Base-by-base conservation (phyloP, 2,329 filamentous ascomycete genomes). In the Talaromyces sp. region DNA sequence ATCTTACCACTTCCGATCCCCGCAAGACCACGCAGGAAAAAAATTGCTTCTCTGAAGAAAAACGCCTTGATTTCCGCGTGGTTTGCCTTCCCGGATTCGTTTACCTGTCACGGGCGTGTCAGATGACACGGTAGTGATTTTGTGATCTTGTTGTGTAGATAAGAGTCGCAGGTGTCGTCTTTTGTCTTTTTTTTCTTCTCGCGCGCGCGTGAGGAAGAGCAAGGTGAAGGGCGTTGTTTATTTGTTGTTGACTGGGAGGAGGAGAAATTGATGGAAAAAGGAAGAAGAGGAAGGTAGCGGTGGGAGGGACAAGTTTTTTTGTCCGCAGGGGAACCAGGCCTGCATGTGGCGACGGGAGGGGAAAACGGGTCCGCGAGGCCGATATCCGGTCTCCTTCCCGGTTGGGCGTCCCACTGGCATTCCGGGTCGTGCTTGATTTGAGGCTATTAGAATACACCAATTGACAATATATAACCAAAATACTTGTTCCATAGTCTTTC, bases 1-100 rank as follows among this genome's bases (percentile, higher is more conserved):
- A 70, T 79, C 82, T 84, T 84, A 84, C 81, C 75, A 69, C 73
- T 69, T 70, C 70, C 69, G 54, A 27, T 61, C 58, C 60, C 57
- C 58, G 55, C 57, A 60, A 56, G 32, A 51, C 58, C 60, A 59
- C 61, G 41, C 52, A 62, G 41, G 35, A 41, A 58, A 24, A 21
- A 46, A 56, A 38, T 58, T n/a, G 35, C 48, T 54, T 56, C 46
- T 19, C 50, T 51, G 14, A 46, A 21, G n/a, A 57, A 14, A 51
- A 59, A 56, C 17, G 24, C 50, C 38, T 51, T 59, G 43, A 11
- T 31, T 51, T 48, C 61, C 59, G 57, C 57, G 57, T 57, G 26
- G 57, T 17, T 11, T 57, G 61, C 61, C 54, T 62, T 60, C 61
- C 61, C 35, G 43, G 14, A 19, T 27, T 19, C 10, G 43, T 46